Evolutionary conservation across 164 flowering plant species (phyloP), one percentile per base, ranked within the genome.

Genomic region (Berberis vulgaris): DNA sequence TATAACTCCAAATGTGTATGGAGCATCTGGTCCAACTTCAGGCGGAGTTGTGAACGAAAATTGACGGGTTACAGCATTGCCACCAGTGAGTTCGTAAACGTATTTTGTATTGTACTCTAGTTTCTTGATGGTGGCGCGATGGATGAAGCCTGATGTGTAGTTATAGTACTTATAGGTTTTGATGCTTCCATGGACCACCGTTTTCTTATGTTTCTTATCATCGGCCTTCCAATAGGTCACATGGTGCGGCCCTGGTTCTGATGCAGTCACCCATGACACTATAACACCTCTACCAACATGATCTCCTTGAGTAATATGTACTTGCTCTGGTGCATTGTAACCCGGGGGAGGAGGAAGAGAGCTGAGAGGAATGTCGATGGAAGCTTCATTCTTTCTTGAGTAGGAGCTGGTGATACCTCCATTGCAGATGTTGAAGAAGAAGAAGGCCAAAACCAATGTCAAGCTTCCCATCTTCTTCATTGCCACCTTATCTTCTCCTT

Each of bases 261-360:
- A 73, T 41, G 53, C 57, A n/a, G 94, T 89, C 50, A 82, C 78
- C 97, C 92, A 90, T 41, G 97, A 90, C 41, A 90, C 72, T 26
- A 90, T 86, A 67, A 90, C 78, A n/a, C 74, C 87, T 54, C 60
- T 83, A 47, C 94, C 94, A 45, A 43, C 81, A 62, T 60, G 81
- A 67, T 87, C 97, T 52, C 94, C 94, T 83, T 87, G 96, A 50
- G 93, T 89, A 47, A 88, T 86, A 63, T 88, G 90, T 70, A 57
- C 60, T 45, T 57, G 85, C 49, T 82, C 77, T 9, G 82, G 82
- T 2, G 85, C 81, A 77, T 82, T 82, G 41, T 82, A 77, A 60
- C 85, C 85, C 10, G 74, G 62, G 12, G 85, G 81, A 2, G 65
- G 70, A 8, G 26, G 12, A 62, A 79, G 76, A 46, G 64, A 72